Evolutionary conservation across 441 rosid species (phyloP).

Genomic region (Erysimum cheiri): DNA sequence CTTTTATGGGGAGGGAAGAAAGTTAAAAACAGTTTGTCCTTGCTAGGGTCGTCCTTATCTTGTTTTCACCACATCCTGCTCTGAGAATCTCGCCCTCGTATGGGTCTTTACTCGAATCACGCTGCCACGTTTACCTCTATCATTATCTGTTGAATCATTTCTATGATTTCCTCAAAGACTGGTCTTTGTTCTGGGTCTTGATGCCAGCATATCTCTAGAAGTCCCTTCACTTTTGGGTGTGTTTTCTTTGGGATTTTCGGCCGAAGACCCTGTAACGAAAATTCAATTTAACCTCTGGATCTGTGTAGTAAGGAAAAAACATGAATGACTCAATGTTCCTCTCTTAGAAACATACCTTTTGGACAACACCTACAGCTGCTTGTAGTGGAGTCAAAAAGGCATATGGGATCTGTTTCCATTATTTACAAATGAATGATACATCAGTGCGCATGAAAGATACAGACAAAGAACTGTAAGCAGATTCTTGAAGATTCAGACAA

Average conservation of each 20-base stretch:
- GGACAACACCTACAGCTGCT: conserved; percentile 98
- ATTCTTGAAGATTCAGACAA: not conserved
- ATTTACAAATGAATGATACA: conserved; percentile 22
- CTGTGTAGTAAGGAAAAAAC: not conserved
- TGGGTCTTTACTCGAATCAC: conserved; percentile 29
- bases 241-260: conserved; percentile 84
- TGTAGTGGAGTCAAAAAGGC: conserved; percentile 80
- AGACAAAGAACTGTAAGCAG: conserved; percentile 1
- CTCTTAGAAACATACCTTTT: conserved; percentile 58
- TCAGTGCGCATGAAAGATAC: conserved; percentile 10
- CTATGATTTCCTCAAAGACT: conserved; percentile 71
- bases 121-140: conserved; percentile 60
- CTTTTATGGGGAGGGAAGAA: conserved; percentile 56
- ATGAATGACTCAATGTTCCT: not conserved
- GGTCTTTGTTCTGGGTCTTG: conserved; percentile 84
- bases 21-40: conserved; percentile 47
- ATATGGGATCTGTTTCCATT: conserved; percentile 80
- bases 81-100: conserved; percentile 36
- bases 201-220: conserved; percentile 89
- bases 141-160: conserved; percentile 68
- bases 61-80: conserved; percentile 39
- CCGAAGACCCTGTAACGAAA: conserved; percentile 64
- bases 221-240: conserved; percentile 71
- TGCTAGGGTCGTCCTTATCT: conserved; percentile 50
- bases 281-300: conserved; percentile 16